A percentile compares a stretch with the other conserved stretches of the same genome.
Conservation (phyloP, 2,329 filamentous ascomycete genomes). For the Calonectria henricotiae region DNA sequence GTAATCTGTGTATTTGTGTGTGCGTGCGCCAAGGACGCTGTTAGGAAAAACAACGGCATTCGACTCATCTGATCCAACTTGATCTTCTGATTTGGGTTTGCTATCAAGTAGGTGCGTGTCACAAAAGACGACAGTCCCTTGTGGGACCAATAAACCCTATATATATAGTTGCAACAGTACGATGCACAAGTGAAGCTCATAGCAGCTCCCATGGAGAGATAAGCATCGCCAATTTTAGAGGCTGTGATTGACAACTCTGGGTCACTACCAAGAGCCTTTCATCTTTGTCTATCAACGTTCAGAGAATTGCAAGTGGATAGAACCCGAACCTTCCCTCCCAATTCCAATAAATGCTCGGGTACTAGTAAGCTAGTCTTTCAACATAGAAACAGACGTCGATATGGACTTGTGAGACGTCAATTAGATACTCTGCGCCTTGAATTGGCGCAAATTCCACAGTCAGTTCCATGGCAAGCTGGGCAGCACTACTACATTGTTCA, state of each 20-base stretch:
- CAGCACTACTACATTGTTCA: background rate
- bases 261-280: conserved; percentile 11
- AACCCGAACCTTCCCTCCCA: background rate
- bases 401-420: conserved; percentile 16
- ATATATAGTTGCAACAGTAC: no score
- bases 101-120: background rate
- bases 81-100: conserved; percentile 8
- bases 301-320: conserved; percentile 8
- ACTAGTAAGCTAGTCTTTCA: background rate
- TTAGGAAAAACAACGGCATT: conserved; percentile 8
- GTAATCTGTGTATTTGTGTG: conserved; percentile 1
- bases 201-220: conserved; percentile 3
- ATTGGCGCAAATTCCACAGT: conserved; percentile 16
- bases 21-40: conserved; percentile 2
- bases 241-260: background rate
- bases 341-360: background rate
- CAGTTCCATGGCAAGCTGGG: background rate
- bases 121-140: no score
- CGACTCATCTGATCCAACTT: conserved; percentile 6
- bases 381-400: conserved; percentile 14
- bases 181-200: conserved; percentile 15
- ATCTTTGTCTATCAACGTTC: conserved; percentile 2
- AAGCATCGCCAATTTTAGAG: conserved; percentile 3
- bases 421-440: background rate
- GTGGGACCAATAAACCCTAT: no score